Evolutionary conservation across 805 yeast species (phyloP).

Genomic region (Diddensiella santjacobensis): DNA sequence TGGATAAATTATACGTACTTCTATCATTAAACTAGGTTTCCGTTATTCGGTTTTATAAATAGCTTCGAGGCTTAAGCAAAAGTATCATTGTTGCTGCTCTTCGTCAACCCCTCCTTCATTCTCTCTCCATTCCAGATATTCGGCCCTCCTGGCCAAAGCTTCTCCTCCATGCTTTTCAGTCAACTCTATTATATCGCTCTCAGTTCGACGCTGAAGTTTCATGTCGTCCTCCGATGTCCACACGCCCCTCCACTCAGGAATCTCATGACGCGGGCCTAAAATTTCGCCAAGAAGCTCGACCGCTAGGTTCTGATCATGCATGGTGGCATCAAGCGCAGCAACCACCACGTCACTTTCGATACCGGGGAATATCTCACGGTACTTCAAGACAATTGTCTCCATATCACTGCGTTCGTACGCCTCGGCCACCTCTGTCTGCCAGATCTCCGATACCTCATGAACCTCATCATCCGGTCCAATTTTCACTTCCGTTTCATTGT

Average conservation of each 20-base stretch:
- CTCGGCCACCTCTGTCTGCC: neutral
- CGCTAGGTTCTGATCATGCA: neutral
- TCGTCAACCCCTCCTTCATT: neutral
- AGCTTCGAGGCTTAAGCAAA: too few relatives aligned
- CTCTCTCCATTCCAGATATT: neutral
- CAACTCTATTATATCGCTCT: neutral
- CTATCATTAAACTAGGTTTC: too few relatives aligned
- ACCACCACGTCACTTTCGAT: neutral
- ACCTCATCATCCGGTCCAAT: too few relatives aligned
- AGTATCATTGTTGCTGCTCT: too few relatives aligned
- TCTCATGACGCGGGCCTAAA: neutral
- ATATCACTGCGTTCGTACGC: neutral
- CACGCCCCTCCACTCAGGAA: conserved; percentile 8
- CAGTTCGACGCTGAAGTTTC: neutral
- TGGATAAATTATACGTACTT: too few relatives aligned
- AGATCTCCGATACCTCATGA: too few relatives aligned
- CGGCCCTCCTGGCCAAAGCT: neutral
- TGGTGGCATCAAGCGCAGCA: neutral
- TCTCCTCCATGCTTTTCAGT: conserved; percentile 5
- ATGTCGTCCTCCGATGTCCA: conserved; percentile 13
- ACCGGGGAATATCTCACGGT: neutral
- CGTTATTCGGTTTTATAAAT: too few relatives aligned
- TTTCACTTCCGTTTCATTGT: too few relatives aligned
- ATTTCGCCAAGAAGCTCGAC: neutral
- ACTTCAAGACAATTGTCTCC: neutral